Conservation (phyloP, 495 filamentous ascomycete species). For the Neurospora intermedia region DNA sequence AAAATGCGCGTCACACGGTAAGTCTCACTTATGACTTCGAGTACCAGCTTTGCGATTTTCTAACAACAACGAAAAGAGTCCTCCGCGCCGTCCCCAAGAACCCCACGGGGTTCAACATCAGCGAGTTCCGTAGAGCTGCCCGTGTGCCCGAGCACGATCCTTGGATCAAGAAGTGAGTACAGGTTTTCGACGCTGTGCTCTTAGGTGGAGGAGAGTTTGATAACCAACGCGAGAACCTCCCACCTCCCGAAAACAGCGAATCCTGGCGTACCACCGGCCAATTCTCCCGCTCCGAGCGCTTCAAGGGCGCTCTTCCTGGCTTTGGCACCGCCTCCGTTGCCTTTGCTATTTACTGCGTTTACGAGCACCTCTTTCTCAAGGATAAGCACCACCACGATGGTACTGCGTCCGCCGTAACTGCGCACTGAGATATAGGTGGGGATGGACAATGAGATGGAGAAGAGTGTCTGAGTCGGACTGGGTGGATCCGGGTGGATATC, state of each 20-base stretch:
- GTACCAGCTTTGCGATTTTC: background rate
- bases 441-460: background rate
- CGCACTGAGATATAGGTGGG: conserved; percentile 6
- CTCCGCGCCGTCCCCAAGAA: conserved; percentile 33
- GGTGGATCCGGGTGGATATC: conserved; percentile 1
- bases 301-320: conserved; percentile 75
- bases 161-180: conserved; percentile 64
- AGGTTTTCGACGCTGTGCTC: background rate
- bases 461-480: background rate
- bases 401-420: background rate
- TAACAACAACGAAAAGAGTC: background rate
- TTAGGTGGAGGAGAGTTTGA: conserved; percentile 2
- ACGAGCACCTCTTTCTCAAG: conserved; percentile 76
- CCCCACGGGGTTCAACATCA: conserved; percentile 77
- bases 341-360: conserved; percentile 78
- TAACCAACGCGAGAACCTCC: background rate
- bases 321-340: conserved; percentile 85
- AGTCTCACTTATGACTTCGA: conserved; percentile 17
- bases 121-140: conserved; percentile 58
- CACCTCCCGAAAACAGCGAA: conserved; percentile 49
- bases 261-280: conserved; percentile 84
- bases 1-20: conserved; percentile 39
- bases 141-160: conserved; percentile 67
- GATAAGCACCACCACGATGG: conserved; percentile 53
- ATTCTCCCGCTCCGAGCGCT: conserved; percentile 81